Evolutionary conservation across 2,329 filamentous ascomycete species (phyloP), one percentile per base, ranked within the genome.

Genomic region (Chrysoporthe austroafricana): DNA sequence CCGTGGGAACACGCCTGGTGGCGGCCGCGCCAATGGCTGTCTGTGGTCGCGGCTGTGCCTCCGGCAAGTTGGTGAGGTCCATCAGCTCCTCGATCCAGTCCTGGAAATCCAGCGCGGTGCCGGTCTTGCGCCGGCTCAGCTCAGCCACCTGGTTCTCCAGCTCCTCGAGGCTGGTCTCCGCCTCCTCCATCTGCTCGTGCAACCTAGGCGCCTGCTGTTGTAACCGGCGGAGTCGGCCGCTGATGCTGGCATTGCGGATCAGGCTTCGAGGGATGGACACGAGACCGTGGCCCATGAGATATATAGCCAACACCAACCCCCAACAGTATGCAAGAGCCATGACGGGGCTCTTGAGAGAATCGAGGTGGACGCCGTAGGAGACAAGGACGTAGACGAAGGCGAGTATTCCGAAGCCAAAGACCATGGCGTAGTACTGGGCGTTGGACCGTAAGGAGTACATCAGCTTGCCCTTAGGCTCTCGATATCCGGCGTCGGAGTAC

Each of bases 81-180:
- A 88, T 90, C 43, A 99, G 82, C 75, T 99, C 96, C 72, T 98
- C 95, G 71, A 99, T 97, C 96, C 96, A 99, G 73, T 97, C 94
- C 72, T 90, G 88, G 74, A 94, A 96, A 54, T 91, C 86, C 65
- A 83, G 82, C 5, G 92, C 90, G 34, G 89, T 92, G 18, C 91
- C 93, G 2, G 88, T 90, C 81, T 97, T 97, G 72, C 94, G 88
- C 71, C 90, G 88, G 71, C 90, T 88, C 52, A 99, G 83, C 76
- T 96, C 92, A 26, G 86, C 80, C 2, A 98, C 91, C 75, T 96
- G 93, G 3, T 86, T 84, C 76, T 97, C 94, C 18, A 97, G 82
- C 69, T 93, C 89, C 72, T 96, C 93, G 21, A 98, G 81, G 67
- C 89, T 90, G 59, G 91, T 85, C 68, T 93, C 87, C 0, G 96